Evolutionary conservation across 2,329 filamentous ascomycete genomes (phyloP), one percentile per base, ranked within the genome.

Genomic region (Aspergillus puulaauensis): DNA sequence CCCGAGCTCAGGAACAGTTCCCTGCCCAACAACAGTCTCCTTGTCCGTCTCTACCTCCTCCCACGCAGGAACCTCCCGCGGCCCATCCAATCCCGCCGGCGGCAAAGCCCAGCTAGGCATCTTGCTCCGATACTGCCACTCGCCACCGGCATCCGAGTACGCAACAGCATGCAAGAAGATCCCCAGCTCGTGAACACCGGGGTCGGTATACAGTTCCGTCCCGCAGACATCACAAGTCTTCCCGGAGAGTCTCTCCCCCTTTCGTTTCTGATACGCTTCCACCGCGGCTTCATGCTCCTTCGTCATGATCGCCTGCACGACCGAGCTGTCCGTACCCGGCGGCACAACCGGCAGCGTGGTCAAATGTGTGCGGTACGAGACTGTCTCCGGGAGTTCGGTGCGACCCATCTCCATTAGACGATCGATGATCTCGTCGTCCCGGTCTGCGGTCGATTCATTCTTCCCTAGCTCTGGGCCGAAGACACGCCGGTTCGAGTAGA

Each of bases 171-270:
- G 95, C 61, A 99, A 81, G 83, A 93, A 99, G 41, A 99, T 89
- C 0, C 90, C 91, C 47, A 99, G 81, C 78, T 99, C 95, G 68
- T 98, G 93, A 43, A 82, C 77, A 1, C 93, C 93, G 0, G 95
- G 95, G 70, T 99, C 95, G 15, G 90, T 96, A 75, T 98, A 99
- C 44, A 99, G 80, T 21, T 91, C 90, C 19, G 95, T 96, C 58
- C 89, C 83, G 73, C 95, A 99, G 35, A 92, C 75, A 6, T 88
- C 82, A 73, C 95, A 99, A 15, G 86, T 77, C 68, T 92, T 81
- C 12, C 95, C 95, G 1, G 93, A 96, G 83, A 98, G 89, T 73
- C 91, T 93, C 80, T 99, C 95, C 1, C 93, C 93, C 67, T 93
- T 93, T 67, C 88, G 86, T 76, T 93, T 91, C 70, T 96, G 86